Conservation (phyloP, 306 rosid species). For the Cicer bijugum region DNA sequence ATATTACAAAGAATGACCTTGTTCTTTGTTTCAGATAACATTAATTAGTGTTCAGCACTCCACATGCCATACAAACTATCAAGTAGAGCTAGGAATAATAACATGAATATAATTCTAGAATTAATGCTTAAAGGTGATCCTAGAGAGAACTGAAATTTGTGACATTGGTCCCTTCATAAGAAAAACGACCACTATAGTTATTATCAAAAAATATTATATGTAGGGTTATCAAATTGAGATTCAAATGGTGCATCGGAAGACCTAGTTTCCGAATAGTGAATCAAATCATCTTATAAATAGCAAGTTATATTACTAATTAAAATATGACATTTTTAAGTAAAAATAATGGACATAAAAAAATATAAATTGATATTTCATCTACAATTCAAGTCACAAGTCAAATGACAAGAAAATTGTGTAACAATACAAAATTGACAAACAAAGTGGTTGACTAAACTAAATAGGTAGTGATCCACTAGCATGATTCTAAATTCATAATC, state of each 20-base stretch:
- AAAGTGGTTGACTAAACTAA: background rate
- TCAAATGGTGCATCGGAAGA: background rate
- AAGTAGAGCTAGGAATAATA: conserved; percentile 46
- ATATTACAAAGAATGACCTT: conserved; percentile 36
- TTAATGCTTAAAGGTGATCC: conserved; percentile 48
- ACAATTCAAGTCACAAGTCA: background rate
- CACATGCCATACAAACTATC: conserved; percentile 49
- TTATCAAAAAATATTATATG: background rate
- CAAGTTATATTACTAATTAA: background rate
- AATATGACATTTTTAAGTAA: background rate
- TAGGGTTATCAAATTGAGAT: background rate
- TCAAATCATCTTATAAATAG: background rate
- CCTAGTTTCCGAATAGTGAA: background rate
- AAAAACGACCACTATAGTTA: conserved; percentile 33
- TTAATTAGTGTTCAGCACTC: conserved; percentile 30
- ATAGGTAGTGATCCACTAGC: background rate
- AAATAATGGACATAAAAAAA: background rate
- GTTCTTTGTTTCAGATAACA: conserved; percentile 12
- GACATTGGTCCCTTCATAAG: conserved; percentile 80
- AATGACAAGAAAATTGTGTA: background rate
- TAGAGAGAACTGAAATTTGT: conserved; percentile 72
- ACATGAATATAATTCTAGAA: conserved; percentile 46
- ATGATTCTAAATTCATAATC: background rate
- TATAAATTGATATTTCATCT: background rate
- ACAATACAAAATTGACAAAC: background rate